phyloP scores from a whole-genome alignment of 2,329 filamentous ascomycete species.

The Cytospora piceae region DNA sequence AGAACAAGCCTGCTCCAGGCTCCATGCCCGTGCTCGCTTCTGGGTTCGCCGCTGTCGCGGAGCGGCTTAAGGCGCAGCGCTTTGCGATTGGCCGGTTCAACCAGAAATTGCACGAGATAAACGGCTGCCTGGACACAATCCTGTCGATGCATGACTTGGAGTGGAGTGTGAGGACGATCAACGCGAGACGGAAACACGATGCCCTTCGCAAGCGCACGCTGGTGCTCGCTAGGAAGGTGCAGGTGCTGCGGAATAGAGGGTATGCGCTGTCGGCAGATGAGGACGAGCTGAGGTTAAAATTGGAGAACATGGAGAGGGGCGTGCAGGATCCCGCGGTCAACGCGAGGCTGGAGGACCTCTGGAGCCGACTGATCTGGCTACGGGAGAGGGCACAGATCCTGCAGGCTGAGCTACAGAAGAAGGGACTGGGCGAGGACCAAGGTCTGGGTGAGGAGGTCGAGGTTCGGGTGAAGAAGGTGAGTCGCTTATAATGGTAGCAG shows the following conservation, averaged over 20 bases:
- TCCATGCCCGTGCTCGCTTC: conserved; percentile 77
- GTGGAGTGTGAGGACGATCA: conserved; percentile 73
- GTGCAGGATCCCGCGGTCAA: conserved; percentile 76
- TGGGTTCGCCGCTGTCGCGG: conserved; percentile 73
- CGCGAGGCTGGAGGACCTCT: conserved; percentile 81
- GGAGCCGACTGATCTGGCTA: conserved; percentile 78
- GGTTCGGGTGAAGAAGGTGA: conserved; percentile 74
- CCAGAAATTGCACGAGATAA: conserved; percentile 76
- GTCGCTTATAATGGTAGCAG: conserved; percentile 31
- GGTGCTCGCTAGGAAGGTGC: conserved; percentile 76
- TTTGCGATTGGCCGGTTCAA: conserved; percentile 72
- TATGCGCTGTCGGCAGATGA: conserved; percentile 81
- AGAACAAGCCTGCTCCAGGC: conserved; percentile 75
- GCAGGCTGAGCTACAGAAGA: conserved; percentile 73
- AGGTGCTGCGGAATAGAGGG: conserved; percentile 78
- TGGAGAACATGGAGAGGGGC: conserved; percentile 68
- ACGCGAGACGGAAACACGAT: conserved; percentile 72
- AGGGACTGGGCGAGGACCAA: conserved; percentile 59
- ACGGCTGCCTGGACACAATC: conserved; percentile 71
- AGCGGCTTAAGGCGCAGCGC: conserved; percentile 74
- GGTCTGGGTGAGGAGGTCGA: conserved; percentile 71
- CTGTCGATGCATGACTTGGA: conserved; percentile 77
- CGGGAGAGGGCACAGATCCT: conserved; percentile 73
- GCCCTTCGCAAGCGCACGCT: conserved; percentile 74
- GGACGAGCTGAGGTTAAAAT: conserved; percentile 74